Evolutionary conservation across 2,329 filamentous ascomycete species (phyloP).

Genomic region (Dactylellina drechsleri): DNA sequence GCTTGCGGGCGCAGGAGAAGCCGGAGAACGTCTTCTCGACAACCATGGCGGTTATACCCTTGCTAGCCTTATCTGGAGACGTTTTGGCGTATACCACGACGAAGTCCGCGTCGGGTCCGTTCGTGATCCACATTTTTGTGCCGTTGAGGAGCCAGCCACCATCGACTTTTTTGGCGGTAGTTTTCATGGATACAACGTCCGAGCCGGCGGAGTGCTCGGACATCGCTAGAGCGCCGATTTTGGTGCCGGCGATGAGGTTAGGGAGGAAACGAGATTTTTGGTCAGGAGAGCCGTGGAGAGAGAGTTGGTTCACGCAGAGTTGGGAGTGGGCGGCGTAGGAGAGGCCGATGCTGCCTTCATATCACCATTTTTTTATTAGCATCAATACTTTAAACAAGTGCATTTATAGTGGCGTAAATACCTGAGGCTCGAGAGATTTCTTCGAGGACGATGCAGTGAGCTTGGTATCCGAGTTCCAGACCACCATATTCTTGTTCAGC

Average conservation of each 20-base stretch:
- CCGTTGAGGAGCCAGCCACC: slow-evolving; percentile 88
- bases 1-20: slow-evolving; percentile 87
- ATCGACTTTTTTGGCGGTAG: slow-evolving; percentile 77
- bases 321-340: slow-evolving; percentile 97
- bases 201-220: slow-evolving; percentile 89
- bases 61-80: slow-evolving; percentile 76
- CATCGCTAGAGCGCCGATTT: slow-evolving; percentile 91
- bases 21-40: slow-evolving; percentile 76
- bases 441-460: slow-evolving; percentile 94
- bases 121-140: slow-evolving; percentile 99
- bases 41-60: slow-evolving; percentile 94
- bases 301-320: slow-evolving; percentile 94
- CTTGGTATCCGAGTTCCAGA: slow-evolving; percentile 91
- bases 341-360: slow-evolving; percentile 75
- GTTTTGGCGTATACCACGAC: slow-evolving; percentile 99
- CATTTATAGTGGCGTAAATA: slow-evolving; percentile 54
- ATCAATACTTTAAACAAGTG: neutral
- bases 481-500: slow-evolving; percentile 92
- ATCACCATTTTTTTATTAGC: neutral
- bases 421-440: slow-evolving; percentile 88
- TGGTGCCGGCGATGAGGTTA: slow-evolving; percentile 79
- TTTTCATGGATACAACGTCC: slow-evolving; percentile 97
- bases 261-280: slow-evolving; percentile 87
- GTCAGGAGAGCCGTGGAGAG: slow-evolving; percentile 80
- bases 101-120: slow-evolving; percentile 89